Conservation (phyloP, 2,329 filamentous ascomycete genomes). For the Triangularia setosa region DNA sequence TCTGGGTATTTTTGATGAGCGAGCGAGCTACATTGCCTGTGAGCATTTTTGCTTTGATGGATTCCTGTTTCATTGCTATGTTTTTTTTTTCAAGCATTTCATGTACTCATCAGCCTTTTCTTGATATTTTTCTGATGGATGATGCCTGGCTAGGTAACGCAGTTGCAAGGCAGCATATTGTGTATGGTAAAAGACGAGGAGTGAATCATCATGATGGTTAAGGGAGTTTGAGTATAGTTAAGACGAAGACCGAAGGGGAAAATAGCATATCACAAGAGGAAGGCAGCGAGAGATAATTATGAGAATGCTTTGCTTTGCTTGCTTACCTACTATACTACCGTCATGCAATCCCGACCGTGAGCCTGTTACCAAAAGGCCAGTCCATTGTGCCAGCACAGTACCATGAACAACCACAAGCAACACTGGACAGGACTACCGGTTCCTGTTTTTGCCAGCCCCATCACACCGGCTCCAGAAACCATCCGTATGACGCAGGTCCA, state of each 20-base stretch:
- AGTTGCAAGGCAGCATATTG: too few relatives aligned
- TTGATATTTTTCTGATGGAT: too few relatives aligned
- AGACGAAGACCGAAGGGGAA: background rate
- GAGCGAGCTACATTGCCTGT: background rate
- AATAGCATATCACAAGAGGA: background rate
- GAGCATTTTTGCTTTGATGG: too few relatives aligned
- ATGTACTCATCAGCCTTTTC: too few relatives aligned
- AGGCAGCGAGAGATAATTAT: background rate
- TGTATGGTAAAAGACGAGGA: background rate
- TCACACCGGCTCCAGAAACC: background rate
- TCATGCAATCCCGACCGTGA: background rate
- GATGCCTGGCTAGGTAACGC: too few relatives aligned
- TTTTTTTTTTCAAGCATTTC: background rate
- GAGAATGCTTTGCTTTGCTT: background rate
- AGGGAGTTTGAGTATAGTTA: background rate
- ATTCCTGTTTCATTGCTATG: background rate
- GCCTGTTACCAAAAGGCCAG: background rate
- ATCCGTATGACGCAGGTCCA: background rate
- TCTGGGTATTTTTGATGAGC: background rate
- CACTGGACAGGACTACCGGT: too few relatives aligned
- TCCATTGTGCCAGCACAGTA: too few relatives aligned
- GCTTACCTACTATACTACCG: too few relatives aligned
- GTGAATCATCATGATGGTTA: background rate
- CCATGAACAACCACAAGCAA: too few relatives aligned
- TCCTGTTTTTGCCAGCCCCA: too few relatives aligned